Evolutionary conservation across 2,329 filamentous ascomycete species (phyloP), one percentile per base, ranked within the genome.

Genomic region (Ploettnerulaceae sp.): DNA sequence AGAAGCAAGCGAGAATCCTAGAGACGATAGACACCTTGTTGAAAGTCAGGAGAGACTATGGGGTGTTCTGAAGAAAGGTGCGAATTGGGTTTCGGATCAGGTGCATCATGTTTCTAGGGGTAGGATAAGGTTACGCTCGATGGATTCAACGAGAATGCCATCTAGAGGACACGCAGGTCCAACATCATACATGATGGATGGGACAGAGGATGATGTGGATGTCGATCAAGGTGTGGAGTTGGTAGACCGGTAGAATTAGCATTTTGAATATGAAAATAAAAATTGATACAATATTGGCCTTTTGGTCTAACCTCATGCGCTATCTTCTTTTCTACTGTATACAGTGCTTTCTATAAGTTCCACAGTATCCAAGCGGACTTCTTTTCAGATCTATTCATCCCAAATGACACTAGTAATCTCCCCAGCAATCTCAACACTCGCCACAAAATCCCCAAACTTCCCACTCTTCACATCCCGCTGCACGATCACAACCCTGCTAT

Each of bases 1-100:
- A 1, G 93, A 98, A 66, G 87, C 87, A 7, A 81, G 85, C 32
- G 89, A 93, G 67, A 82, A 87, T 58, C 79, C 79, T 3, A 75
- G 77, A 48, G 79, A 83, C 47, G 69, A 75, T 34, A 67, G 71
- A 6, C 61, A 56, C 20, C 66, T 79, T 44, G 66, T 72, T 25
- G 75, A 79, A 49, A 69, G 72, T 3, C 79, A 88, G 61, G 84
- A 89, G 60, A 71, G 71, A 53, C 64, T 89, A 1, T 89, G 84
- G 84, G 68, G 63, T 5, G 52, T 75, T 5, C 70, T 87, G 31
- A 71, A 69, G 45, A 66, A 64, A 9, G 69, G 72, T 0, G 78
- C 73, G 0, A 68, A 66, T 4, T 86, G 82, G 81, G 65, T 85
- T 11, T 75, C 76, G 4, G 73, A 72, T 41, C 74, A 72, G 50